These are phyloP conservation scores for Grigorovia jiainica DNA, from an alignment of 805 yeast genomes.

Conservation along the genomic window DNA sequence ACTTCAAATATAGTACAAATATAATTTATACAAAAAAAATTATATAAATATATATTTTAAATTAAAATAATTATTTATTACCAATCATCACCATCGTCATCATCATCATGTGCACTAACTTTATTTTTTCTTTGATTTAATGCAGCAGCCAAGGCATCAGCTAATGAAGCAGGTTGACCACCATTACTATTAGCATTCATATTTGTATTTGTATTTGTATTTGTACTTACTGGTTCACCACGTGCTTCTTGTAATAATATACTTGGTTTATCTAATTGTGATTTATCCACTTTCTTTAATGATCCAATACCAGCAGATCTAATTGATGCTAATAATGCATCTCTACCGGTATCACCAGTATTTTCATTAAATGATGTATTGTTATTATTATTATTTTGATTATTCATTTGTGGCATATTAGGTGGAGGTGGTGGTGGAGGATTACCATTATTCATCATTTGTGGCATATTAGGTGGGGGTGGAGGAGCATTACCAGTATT, in stretches of 20 bases:
- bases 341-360: conserved; percentile 51
- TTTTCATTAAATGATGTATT: conserved; percentile 12
- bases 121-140: conserved; percentile 72
- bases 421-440: conserved; percentile 12
- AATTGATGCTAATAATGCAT: conserved; percentile 79
- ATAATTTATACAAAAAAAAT: too few relatives aligned
- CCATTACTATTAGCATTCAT: conserved; percentile 30
- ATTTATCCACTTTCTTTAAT: conserved; percentile 70
- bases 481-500: conserved; percentile 9
- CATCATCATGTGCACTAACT: conserved; percentile 79
- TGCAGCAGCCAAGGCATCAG: conserved; percentile 85
- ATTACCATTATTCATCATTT: conserved; percentile 6
- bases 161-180: conserved; percentile 54
- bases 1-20: too few relatives aligned
- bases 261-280: conserved; percentile 73
- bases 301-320: conserved; percentile 65
- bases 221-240: conserved; percentile 37
- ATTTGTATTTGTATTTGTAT: conserved; percentile 5
- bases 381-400: too few relatives aligned
- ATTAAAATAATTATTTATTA: too few relatives aligned
- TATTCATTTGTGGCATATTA: too few relatives aligned
- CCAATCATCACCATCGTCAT: conserved; percentile 78
- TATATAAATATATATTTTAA: too few relatives aligned
- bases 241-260: conserved; percentile 60
- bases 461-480: conserved; percentile 18